These are phyloP conservation scores for Claviceps maximensis DNA, from an alignment of 2,329 filamentous ascomycete genomes.

Conservation along the genomic window DNA sequence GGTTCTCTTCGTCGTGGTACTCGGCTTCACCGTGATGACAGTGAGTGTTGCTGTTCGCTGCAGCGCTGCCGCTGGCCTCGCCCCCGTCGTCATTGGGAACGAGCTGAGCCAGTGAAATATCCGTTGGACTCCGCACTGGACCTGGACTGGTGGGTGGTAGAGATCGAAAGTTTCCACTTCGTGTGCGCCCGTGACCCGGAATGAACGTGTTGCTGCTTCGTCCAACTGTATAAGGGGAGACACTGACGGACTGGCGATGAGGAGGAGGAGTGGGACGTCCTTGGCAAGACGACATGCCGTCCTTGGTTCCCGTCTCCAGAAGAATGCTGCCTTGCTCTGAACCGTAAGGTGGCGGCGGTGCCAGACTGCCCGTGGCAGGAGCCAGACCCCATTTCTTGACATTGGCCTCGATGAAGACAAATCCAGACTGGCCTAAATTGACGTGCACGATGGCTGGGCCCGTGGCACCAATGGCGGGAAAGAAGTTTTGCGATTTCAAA, in stretches of 20 bases:
- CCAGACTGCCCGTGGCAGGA: slow-evolving; percentile 87
- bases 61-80: slow-evolving; percentile 31
- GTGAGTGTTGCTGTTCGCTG: slow-evolving; percentile 6
- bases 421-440: slow-evolving; percentile 95
- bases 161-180: slow-evolving; percentile 66
- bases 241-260: slow-evolving; percentile 32
- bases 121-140: slow-evolving; percentile 79
- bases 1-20: slow-evolving; percentile 24
- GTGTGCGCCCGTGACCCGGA: slow-evolving; percentile 57
- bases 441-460: slow-evolving; percentile 88
- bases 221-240: slow-evolving; percentile 22
- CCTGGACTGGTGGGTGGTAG: slow-evolving; percentile 73
- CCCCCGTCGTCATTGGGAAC: slow-evolving; percentile 59
- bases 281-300: slow-evolving; percentile 34
- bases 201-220: slow-evolving; percentile 36
- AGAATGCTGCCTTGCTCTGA: slow-evolving; percentile 95
- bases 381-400: slow-evolving; percentile 99
- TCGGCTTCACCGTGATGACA: slow-evolving; percentile 10
- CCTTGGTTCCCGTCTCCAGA: slow-evolving; percentile 68
- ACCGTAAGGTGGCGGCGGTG: slow-evolving; percentile 90
- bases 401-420: slow-evolving; percentile 98
- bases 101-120: slow-evolving; percentile 85
- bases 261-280: slow-evolving; percentile 22
- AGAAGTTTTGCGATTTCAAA: slow-evolving; percentile 90
- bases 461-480: slow-evolving; percentile 92